These are phyloP conservation scores for Cytospora paraplurivora DNA, from an alignment of 2,329 filamentous ascomycete species.

Conservation along the genomic window DNA sequence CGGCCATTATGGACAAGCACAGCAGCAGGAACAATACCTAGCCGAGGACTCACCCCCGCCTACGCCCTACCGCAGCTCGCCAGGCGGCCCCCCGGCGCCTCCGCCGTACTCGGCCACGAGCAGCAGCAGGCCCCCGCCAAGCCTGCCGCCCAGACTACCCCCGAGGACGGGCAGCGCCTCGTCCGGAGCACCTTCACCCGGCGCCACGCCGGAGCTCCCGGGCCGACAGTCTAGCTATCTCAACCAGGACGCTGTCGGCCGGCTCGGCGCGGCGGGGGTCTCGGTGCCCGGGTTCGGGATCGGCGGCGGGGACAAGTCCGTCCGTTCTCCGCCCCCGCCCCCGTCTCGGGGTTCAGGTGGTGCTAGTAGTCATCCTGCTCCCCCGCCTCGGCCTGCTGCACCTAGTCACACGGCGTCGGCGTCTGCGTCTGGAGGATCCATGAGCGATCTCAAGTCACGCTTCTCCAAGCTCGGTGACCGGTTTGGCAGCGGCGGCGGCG, in stretches of 20 bases:
- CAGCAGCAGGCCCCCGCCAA: constrained; percentile 53
- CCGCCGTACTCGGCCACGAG: constrained; percentile 29
- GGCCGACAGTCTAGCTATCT: constrained; percentile 37
- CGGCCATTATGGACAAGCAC: constrained; percentile 31
- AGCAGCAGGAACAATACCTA: constrained; percentile 36
- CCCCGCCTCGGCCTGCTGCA: constrained; percentile 13
- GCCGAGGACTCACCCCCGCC: constrained; percentile 48
- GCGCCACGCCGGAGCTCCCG: constrained; percentile 26
- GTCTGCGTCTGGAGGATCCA: constrained; percentile 42
- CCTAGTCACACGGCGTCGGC: neutral
- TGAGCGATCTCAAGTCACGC: constrained; percentile 69
- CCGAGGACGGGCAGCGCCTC: constrained; percentile 47
- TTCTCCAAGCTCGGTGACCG: constrained; percentile 58
- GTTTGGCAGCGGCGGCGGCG: neutral
- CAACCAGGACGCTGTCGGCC: constrained; percentile 61
- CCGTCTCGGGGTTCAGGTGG: constrained; percentile 19
- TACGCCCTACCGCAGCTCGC: constrained; percentile 60
- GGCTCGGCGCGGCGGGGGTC: constrained; percentile 73
- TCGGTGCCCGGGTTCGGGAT: constrained; percentile 80
- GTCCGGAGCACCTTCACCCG: constrained; percentile 43
- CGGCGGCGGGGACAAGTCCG: constrained; percentile 28
- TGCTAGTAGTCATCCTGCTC: constrained; percentile 20
- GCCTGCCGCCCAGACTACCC: constrained; percentile 70
- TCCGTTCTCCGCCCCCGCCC: constrained; percentile 31
- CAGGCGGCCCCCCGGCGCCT: constrained; percentile 34